Percentiles rank a stretch among this genome's conserved stretches.
Evolutionary conservation across 345 rosid genomes (phyloP).

Genomic region (Ailanthus altissimus): DNA sequence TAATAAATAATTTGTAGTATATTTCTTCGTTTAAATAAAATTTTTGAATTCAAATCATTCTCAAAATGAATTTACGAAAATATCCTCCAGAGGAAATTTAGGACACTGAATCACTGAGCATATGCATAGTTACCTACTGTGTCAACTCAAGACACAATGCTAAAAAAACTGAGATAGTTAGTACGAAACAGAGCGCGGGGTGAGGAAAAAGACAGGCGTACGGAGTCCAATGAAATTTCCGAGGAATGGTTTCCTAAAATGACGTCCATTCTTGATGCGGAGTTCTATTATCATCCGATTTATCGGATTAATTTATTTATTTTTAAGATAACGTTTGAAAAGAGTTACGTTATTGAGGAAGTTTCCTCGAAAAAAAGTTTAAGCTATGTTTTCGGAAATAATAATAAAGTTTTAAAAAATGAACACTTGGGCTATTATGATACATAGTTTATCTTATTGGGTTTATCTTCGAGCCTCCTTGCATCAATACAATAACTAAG

Average conservation of each 20-base stretch:
- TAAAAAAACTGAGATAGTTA: background rate
- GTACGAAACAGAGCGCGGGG: background rate
- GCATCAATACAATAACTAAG: too few species aligned
- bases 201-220: slow-evolving; percentile 19
- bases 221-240: slow-evolving; percentile 34
- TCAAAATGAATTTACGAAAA: slow-evolving; percentile 9
- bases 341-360: background rate
- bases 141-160: background rate
- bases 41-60: too few species aligned
- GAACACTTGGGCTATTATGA: too few species aligned
- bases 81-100: slow-evolving; percentile 1
- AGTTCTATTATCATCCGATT: background rate
- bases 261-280: background rate
- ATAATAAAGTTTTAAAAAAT: too few species aligned
- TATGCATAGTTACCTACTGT: background rate
- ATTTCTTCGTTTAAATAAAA: too few species aligned
- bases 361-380: background rate
- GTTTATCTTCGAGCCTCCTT: too few species aligned
- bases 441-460: too few species aligned
- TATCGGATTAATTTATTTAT: too few species aligned
- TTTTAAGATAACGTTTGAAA: background rate
- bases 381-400: too few species aligned
- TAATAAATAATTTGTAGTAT: too few species aligned
- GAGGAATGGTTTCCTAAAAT: background rate
- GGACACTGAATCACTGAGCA: background rate